Base-by-base conservation (phyloP, 768 basidiomycete genomes). In the Boletellus ananiceps region DNA sequence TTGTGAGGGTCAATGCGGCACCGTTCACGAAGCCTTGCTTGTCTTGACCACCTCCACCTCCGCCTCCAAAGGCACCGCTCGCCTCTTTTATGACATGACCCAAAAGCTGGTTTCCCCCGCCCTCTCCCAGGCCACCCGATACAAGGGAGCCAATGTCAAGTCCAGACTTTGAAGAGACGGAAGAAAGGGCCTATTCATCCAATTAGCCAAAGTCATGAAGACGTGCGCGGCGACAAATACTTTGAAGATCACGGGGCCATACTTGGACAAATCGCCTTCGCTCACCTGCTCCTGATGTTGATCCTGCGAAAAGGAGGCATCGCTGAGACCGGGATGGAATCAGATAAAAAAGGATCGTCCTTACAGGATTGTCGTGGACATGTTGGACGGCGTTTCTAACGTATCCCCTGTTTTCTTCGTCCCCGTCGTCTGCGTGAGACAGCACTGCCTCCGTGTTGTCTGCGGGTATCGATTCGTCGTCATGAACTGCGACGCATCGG, bases 11-110 rank as follows among this genome's bases (percentile, higher is more conserved):
- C 81, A 85, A 83, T 3, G 85, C 89, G 39, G 92, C 92, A 12
- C 86, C 79, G 50, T 87, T 89, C 60, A 94, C 82, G 8, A 83
- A 84, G 59, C 92, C 88, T 59, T 94, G 91, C 70, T 88, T 89
- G 0, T 57, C 52, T 63, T 76, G 76, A 9, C 84, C 83, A 11
- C 79, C 76, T 4, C 84, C 83, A 11, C 79, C 76, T 4, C 81
- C 71, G 4, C 79, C 76, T 8, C 82, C 81, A 57, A 93, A 87
- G 42, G 90, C 68, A 63, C 88, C 86, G 14, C 78, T 71, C 0
- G 83, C 86, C 57, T 94, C 85, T 0, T 81, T 80, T 89, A 95
- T 91, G 4, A 93, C 92, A 66, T 91, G 67, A 59, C 86, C 86
- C 68, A 95, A 83, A 51, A 94, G 71, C 65, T 93, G 66, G 34